phyloP scores from a whole-genome alignment of 2,329 filamentous ascomycete genomes.

The Hypoxylon sp. region DNA sequence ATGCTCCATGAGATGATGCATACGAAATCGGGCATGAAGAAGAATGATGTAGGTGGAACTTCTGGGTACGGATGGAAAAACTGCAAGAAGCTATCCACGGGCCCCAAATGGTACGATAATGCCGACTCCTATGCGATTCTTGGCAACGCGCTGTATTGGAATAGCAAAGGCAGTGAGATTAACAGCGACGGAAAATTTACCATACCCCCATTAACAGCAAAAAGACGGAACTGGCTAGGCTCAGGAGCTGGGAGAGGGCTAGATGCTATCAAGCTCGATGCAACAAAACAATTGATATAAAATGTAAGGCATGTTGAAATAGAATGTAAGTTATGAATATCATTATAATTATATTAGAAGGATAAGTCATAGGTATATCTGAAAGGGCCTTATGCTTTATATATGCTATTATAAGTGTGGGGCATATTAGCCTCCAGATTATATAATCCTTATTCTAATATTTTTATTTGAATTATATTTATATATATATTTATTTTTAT shows the following conservation, averaged over 20 bases:
- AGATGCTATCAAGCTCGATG: not conserved
- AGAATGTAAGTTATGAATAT: too few species aligned
- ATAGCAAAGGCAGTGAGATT: not conserved
- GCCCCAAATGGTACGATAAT: not conserved
- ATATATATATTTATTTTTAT: too few species aligned
- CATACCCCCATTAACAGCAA: not conserved
- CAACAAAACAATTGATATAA: not conserved
- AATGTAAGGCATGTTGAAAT: too few species aligned
- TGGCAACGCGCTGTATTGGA: not conserved
- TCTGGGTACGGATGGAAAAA: not conserved
- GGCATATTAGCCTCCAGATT: too few species aligned
- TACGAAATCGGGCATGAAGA: not conserved
- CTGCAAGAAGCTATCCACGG: not conserved
- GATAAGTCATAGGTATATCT: too few species aligned
- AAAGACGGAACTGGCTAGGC: not conserved
- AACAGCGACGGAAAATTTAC: not conserved
- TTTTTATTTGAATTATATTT: too few species aligned
- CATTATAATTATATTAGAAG: too few species aligned
- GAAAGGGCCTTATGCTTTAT: too few species aligned
- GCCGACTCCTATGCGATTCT: not conserved
- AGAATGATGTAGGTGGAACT: not conserved
- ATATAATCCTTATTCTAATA: too few species aligned
- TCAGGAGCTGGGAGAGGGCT: not conserved
- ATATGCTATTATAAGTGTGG: too few species aligned
- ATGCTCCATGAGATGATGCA: conserved; percentile 6